Evolutionary conservation across 192 early-diverging fungal species (phyloP).

Genomic region (Coemansia sp.): DNA sequence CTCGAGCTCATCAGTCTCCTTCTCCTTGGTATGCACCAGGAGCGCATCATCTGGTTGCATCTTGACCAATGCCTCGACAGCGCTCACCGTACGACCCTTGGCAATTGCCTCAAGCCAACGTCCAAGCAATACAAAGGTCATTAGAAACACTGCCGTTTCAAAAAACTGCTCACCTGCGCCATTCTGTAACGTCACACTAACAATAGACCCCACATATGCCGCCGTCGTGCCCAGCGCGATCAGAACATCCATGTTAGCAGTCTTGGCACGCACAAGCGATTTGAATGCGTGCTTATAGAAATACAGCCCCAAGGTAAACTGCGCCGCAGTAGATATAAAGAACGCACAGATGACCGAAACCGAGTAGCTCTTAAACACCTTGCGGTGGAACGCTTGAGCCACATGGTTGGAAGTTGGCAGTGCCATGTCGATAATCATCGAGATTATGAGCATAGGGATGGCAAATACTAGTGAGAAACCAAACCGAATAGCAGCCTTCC

Average conservation of each 20-base stretch:
- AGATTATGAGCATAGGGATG: conserved; percentile 67
- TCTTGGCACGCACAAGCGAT: conserved; percentile 66
- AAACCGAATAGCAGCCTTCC: conserved; percentile 65
- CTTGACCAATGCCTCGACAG: conserved; percentile 68
- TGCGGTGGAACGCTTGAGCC: conserved; percentile 31
- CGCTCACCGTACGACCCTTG: conserved; percentile 81
- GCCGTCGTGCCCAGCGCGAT: conserved; percentile 82
- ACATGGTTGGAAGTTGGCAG: conserved; percentile 31
- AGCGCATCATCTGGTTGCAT: conserved; percentile 52
- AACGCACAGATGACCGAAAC: conserved; percentile 55
- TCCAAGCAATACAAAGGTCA: conserved; percentile 89
- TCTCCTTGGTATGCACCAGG: conserved; percentile 8
- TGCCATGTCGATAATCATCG: conserved; percentile 58
- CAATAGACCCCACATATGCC: conserved; percentile 75
- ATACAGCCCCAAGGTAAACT: conserved; percentile 77
- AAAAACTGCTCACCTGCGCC: conserved; percentile 77
- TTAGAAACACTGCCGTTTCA: conserved; percentile 87
- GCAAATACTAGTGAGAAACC: conserved; percentile 63
- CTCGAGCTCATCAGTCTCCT: conserved; percentile 17
- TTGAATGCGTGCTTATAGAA: conserved; percentile 82
- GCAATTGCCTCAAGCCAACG: conserved; percentile 90
- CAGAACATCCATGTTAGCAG: conserved; percentile 95
- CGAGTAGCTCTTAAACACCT: conserved; percentile 38
- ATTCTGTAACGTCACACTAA: conserved; percentile 56
- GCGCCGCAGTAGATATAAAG: conserved; percentile 78